Evolutionary conservation across 805 yeast genomes (phyloP), one percentile per base, ranked within the genome.

Genomic region (Debaryomyces prosopidis): DNA sequence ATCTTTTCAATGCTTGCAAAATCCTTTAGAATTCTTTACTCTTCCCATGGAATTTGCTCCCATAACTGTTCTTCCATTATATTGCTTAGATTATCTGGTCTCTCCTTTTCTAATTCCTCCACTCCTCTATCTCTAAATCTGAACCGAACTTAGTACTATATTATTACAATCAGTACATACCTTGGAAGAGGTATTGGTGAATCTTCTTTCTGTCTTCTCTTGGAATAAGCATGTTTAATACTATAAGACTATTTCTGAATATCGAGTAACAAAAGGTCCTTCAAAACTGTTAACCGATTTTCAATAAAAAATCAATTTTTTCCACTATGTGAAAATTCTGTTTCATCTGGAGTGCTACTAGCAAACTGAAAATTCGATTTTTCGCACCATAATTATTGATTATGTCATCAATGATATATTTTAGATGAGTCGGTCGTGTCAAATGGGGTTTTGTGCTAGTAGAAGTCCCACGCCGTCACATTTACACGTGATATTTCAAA

Each of bases 191-290:
- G 88, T 91, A 87, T 78, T 85, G 88, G 95, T 90, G 96, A 78
- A 94, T 94, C 91, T 89, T 89, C 83, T 89, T 89, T 87, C 99
- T 91, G 79, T 94, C 99, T 80, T 89, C 96, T 82, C 89, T 94
- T 81, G 99, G 98, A 85, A 94, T 94, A 83, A 94, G 85, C 99
- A 94, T 94, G 72, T 53, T 71, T 60, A 49, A 48, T 40, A 35
- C 40, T 39, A 36, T 43, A 23, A 43, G 37, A 43, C 41, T 43
- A 37, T 38, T 37, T 20, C 18, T 26, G 39, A 34, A 23, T 35
- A 40, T 16, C 39, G 23, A 40, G 32, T 37, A 36, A 33, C 40
- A 43, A 37, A 43, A 39, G 34, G 33, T 33, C 46, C 38, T 38
- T 37, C 23, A 38, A 43, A 16, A 43, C 20, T 32, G 15, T 31